Conservation (phyloP, 257 asterid genomes). For the Solanum bulbocastanum region DNA sequence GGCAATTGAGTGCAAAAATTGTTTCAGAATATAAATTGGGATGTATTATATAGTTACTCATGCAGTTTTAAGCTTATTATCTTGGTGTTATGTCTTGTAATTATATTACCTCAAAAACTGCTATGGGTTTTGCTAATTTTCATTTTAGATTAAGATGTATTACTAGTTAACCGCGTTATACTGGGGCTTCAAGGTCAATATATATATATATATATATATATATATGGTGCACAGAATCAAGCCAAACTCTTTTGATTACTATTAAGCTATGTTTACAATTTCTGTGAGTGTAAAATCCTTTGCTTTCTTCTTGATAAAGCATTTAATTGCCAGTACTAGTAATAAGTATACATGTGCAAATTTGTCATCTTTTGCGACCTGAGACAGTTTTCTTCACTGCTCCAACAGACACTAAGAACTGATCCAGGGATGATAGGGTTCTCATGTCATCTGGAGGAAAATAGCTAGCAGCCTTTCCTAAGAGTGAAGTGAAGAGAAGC, state of each 20-base stretch:
- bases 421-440: conserved; percentile 87
- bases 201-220: not conserved
- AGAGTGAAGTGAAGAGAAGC: conserved; percentile 56
- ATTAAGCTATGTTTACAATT: not conserved
- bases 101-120: not conserved
- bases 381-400: conserved; percentile 93
- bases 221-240: not conserved
- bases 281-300: not conserved
- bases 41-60: not conserved
- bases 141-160: not conserved
- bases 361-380: conserved; percentile 52
- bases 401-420: conserved; percentile 82
- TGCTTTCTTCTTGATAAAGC: not conserved
- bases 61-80: not conserved
- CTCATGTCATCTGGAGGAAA: conserved; percentile 97
- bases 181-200: not conserved
- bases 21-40: not conserved
- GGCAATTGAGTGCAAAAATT: not conserved
- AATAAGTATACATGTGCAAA: not conserved
- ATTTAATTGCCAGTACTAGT: not conserved
- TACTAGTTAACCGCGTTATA: not conserved
- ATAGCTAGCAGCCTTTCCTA: conserved; percentile 87
- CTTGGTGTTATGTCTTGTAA: not conserved
- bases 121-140: not conserved
- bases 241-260: not conserved